Conservation (phyloP, 176 grass and related monocot species). For the Phoenix roebelenii region DNA sequence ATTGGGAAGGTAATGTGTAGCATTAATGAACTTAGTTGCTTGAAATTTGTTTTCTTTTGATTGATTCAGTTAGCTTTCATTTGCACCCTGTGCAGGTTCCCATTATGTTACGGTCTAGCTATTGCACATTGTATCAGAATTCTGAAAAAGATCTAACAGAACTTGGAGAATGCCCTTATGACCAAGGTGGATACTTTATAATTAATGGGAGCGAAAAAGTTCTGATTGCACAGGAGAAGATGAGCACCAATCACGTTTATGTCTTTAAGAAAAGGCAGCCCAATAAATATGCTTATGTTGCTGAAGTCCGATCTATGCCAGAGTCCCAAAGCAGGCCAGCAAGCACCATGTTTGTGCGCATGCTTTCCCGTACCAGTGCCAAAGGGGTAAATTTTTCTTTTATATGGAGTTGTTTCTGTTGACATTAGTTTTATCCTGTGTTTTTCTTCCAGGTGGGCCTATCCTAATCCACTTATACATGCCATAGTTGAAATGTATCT, state of each 20-base stretch:
- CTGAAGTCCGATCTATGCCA: conserved; percentile 88
- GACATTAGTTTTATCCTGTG: too few relatives aligned
- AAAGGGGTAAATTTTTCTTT: conserved; percentile 62
- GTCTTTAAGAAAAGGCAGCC: conserved; percentile 99
- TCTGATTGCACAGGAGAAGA: conserved; percentile 97
- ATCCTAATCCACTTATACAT: too few relatives aligned
- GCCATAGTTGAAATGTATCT: too few relatives aligned
- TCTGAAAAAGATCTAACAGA: conserved; percentile 95
- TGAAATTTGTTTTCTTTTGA: conserved; percentile 16
- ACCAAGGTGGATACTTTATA: conserved; percentile 95
- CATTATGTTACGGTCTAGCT: conserved; percentile 93
- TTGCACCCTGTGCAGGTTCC: conserved; percentile 42
- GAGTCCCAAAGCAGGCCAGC: conserved; percentile 93
- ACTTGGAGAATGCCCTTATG: conserved; percentile 92
- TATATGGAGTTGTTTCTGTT: too few relatives aligned
- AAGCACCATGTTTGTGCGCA: conserved; percentile 95
- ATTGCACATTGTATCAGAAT: conserved; percentile 81
- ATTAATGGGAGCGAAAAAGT: conserved; percentile 98
- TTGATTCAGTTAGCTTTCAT: conserved; percentile 5
- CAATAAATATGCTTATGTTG: conserved; percentile 91
- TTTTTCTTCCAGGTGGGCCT: too few relatives aligned
- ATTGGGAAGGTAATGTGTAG: conserved; percentile 67
- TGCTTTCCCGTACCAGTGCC: conserved; percentile 87
- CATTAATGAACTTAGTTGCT: not conserved
- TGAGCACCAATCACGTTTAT: conserved; percentile 99